Evolutionary conservation across 805 yeast species (phyloP), one percentile per base, ranked within the genome.

Genomic region (Isabelozyma gotoi): DNA sequence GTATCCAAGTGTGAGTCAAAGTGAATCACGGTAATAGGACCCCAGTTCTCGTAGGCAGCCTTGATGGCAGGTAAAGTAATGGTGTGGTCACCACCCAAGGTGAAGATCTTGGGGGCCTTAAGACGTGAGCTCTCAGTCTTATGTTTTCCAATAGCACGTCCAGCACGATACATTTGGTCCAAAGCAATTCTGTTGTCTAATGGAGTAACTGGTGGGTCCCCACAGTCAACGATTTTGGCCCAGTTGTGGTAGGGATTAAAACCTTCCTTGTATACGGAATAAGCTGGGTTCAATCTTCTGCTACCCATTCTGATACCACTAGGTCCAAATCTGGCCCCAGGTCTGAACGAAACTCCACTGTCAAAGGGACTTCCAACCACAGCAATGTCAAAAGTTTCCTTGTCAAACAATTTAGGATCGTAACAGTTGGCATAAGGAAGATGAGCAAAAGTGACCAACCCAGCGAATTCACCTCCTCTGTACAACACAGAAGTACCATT

Each of bases 251-350:
- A 74, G 1, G 78, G 78, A 42, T 74, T 73, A 48, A 64, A 62
- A 8, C 73, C 76, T 12, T 36, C 27, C 21, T 33, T 19, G 29
- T 41, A 41, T 4, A 34, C 36, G 11, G 36, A 34, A 18, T 34
- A 34, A 8, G 20, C 20, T 1, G 44, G 40, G 8, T 34, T 34
- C 11, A 79, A 51, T 47, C 84, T 57, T 48, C 78, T 61, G 4
- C 79, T 69, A 0, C 68, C 73, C 48, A 63, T 67, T 46, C 83
- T 60, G 10, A 78, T 71, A 0, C 77, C 75, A 50, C 74, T 77
- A 1, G 84, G 84, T 0, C 84, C 84, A 57, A 80, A 79, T 29
- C 84, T 57, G 4, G 84, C 81, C 2, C 84, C 84, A 0, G 83
- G 82, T 14, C 80, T 57, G 52, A 65, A 80, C 0, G 81, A 72